Evolutionary conservation across 495 filamentous ascomycete species (phyloP).

Genomic region (Xylaria sp.): DNA sequence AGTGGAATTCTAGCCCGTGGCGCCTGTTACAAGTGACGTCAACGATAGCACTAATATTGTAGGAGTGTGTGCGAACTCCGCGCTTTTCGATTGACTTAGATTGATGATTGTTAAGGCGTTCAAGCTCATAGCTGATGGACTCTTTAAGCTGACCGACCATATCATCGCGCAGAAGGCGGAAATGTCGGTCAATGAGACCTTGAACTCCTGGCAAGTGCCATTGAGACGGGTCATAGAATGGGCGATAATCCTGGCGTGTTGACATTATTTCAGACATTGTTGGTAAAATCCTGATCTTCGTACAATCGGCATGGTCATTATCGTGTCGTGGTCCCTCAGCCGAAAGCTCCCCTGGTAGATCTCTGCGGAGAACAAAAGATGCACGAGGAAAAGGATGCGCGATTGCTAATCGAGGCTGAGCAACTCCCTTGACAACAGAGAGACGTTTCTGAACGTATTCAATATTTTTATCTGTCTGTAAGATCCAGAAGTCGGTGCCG

Average conservation of each 20-base stretch:
- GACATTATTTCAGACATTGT: conserved; percentile 66
- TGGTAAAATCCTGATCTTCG: conserved; percentile 66
- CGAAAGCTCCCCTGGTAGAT: conserved; percentile 61
- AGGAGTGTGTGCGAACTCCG: conserved; percentile 41
- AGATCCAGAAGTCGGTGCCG: conserved; percentile 24
- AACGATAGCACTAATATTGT: conserved; percentile 41
- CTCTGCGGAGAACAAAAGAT: conserved; percentile 48
- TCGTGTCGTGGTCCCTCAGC: conserved; percentile 64
- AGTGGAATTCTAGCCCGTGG: conserved; percentile 3
- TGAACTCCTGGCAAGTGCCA: conserved; percentile 64
- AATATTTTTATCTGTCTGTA: conserved; percentile 36
- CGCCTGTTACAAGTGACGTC: conserved; percentile 31
- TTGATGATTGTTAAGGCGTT: conserved; percentile 25
- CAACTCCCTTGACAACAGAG: conserved; percentile 20
- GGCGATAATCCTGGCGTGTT: conserved; percentile 63
- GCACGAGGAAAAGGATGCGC: not conserved
- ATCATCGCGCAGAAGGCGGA: conserved; percentile 70
- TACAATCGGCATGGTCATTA: conserved; percentile 68
- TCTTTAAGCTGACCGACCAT: conserved; percentile 66
- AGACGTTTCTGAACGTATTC: conserved; percentile 37
- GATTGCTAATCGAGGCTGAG: not conserved
- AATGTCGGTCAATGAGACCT: conserved; percentile 71
- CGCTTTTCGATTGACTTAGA: conserved; percentile 22
- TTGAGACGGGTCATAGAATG: conserved; percentile 53
- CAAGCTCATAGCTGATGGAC: conserved; percentile 53